These are phyloP conservation scores for Dujonia santamariae DNA, from an alignment of 1,139 yeast species.

Conservation along the genomic window DNA sequence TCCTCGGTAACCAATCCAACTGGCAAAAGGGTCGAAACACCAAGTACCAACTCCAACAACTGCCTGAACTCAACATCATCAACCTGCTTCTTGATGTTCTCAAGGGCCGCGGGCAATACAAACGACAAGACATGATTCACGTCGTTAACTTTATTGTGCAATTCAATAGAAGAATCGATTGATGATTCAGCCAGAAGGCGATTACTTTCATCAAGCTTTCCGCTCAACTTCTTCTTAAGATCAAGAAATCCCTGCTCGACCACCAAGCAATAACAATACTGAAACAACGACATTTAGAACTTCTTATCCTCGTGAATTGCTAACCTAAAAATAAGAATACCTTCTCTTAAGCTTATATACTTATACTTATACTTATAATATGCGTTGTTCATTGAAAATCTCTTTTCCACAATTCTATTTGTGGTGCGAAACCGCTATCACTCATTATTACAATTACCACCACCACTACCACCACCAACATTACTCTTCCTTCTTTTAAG, in stretches of 20 bases:
- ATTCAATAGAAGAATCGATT: background rate
- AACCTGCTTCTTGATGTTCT: too few relatives aligned
- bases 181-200: background rate
- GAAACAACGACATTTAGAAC: background rate
- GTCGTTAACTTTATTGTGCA: background rate
- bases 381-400: too few relatives aligned
- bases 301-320: too few relatives aligned
- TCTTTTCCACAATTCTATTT: too few relatives aligned
- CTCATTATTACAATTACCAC: too few relatives aligned
- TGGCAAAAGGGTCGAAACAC: background rate
- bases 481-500: too few relatives aligned
- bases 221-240: background rate
- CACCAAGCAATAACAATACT: conserved; percentile 1
- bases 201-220: background rate
- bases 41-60: background rate
- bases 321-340: background rate
- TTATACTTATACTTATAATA: too few relatives aligned
- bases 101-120: background rate
- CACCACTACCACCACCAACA: too few relatives aligned
- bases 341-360: too few relatives aligned
- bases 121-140: conserved; percentile 1
- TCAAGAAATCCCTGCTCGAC: background rate
- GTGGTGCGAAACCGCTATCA: too few relatives aligned
- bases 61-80: background rate
- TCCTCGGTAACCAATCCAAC: too few relatives aligned